Base-by-base conservation (phyloP, 148 eudicot genomes). In the Rhododendron vialii region DNA sequence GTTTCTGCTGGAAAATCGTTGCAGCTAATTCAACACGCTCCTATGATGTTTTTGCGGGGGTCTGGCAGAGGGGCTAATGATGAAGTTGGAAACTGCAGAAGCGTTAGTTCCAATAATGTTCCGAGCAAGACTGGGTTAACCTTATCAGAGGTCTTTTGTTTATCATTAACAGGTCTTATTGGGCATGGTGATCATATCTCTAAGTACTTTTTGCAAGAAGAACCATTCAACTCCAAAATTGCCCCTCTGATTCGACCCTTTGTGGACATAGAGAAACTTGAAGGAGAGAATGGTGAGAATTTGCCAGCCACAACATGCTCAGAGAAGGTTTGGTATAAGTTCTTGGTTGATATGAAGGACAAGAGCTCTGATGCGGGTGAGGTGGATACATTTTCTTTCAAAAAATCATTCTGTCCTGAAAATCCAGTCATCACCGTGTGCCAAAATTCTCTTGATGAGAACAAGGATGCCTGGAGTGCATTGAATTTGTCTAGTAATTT, bases 1-100 rank as follows among this genome's bases (percentile, higher is more conserved):
- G 90, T 97, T 88, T 97, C 99, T 78, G 96, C 98, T 88, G 99
- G 99, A 84, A 97, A 97, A 88, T 95, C 99, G 33, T 90, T 97
- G 93, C 98, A 97, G 91, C 91, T 95, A 63, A 94, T 93, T 63
- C 92, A 88, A 82, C 98, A 95, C 91, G 91, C 92, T 87, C 98
- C 96, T 14, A 77, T 86, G 84, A 86, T 86, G 77, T 87, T 59
- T 87, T 85, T 79, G 48, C 74, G 80, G 47, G 75, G 86, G 71
- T 86, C 88, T 88, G 85, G 87, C 33, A 88, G 74, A 81, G 88
- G 86, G 41, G 81, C 84, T 84, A 79, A 87, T 78, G 50, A 81
- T 10, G 89, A 86, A 50, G 41, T 87, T 83, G 89, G 75, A 71
- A 55, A 86, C 69, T 82, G 22, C 30, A 84, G 51, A 76, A 85